A percentile compares a stretch with the other conserved stretches of the same genome.
These are phyloP conservation scores for Paramecium bursaria DNA, from an alignment of 73 alveolate species.

Conservation along the genomic window DNA sequence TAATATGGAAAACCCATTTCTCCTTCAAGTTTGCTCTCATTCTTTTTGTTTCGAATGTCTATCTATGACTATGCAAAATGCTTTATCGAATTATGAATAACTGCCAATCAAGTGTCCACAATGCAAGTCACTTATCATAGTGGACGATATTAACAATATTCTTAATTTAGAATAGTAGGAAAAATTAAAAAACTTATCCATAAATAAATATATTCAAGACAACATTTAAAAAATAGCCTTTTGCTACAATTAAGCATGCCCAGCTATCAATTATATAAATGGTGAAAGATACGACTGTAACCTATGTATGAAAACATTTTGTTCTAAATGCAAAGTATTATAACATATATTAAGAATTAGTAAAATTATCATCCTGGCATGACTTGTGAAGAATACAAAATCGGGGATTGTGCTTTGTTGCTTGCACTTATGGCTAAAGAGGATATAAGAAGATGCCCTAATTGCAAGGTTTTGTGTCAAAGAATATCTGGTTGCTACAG, in stretches of 20 bases:
- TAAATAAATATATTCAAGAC: conserved; percentile 40
- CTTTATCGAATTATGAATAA: neutral
- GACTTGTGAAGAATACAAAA: conserved; percentile 35
- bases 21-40: conserved; percentile 41
- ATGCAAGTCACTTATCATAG: conserved; percentile 13
- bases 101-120: conserved; percentile 40
- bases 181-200: neutral
- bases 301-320: conserved; percentile 29
- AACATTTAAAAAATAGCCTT: neutral
- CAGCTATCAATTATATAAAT: neutral
- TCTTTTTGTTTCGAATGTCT: conserved; percentile 44
- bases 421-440: conserved; percentile 13
- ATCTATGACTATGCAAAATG: neutral
- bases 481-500: conserved; percentile 47
- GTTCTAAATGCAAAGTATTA: conserved; percentile 48
- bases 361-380: conserved; percentile 35
- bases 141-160: conserved; percentile 1
- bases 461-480: conserved; percentile 12
- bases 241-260: conserved; percentile 19
- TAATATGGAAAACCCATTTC: neutral
- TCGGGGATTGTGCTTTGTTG: conserved; percentile 32
- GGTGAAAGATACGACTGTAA: neutral
- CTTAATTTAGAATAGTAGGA: neutral
- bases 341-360: neutral
- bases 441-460: conserved; percentile 57